phyloP scores from a whole-genome alignment of 805 yeast species.

The Lachancea kluyveri region DNA sequence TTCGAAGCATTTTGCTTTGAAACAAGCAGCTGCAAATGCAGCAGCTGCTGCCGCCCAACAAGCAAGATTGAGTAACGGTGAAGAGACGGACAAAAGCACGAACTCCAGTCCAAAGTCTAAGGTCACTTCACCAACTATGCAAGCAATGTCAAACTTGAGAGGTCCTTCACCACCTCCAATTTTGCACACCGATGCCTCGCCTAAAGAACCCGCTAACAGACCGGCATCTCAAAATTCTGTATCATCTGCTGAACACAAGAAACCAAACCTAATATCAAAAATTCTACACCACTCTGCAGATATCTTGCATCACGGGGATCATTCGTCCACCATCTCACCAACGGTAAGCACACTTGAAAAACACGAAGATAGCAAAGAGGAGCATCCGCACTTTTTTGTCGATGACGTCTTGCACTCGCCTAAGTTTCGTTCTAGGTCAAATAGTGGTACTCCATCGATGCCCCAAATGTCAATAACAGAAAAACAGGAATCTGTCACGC shows the following conservation, averaged over 20 bases:
- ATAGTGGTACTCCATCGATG: constrained; percentile 19
- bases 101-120: constrained; percentile 4
- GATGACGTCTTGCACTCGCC: constrained; percentile 21
- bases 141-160: constrained; percentile 52
- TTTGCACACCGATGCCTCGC: too few species aligned
- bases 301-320: constrained; percentile 6
- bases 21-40: constrained; percentile 13
- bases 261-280: constrained; percentile 8
- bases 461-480: constrained; percentile 10
- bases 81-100: constrained; percentile 1
- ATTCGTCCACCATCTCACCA: constrained; percentile 1
- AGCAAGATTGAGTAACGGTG: constrained; percentile 1
- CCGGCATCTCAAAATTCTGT: too few species aligned
- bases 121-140: constrained; percentile 40
- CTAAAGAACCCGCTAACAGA: too few species aligned
- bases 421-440: constrained; percentile 16
- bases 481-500: constrained; percentile 4
- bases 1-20: constrained; percentile 14
- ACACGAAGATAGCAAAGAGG: constrained; percentile 28
- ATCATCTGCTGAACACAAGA: constrained; percentile 32
- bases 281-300: constrained; percentile 10
- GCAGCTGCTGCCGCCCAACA: constrained; percentile 7
- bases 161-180: constrained; percentile 76
- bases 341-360: constrained; percentile 3
- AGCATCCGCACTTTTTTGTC: constrained; percentile 69